Evolutionary conservation across 768 basidiomycete species (phyloP).

Genomic region (Leccinellum luteum): DNA sequence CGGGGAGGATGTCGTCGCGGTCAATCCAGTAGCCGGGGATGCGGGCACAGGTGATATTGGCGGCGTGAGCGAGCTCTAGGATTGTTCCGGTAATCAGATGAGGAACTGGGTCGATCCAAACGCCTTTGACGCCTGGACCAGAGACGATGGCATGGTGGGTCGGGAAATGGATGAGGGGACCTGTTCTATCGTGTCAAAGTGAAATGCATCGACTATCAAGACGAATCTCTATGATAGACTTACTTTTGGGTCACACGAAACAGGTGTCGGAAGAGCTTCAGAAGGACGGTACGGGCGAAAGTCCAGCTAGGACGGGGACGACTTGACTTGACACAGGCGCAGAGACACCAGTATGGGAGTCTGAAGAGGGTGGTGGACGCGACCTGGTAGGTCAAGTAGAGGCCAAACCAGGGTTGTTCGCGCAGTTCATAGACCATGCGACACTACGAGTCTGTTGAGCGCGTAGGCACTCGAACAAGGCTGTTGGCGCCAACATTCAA

Average conservation of each 20-base stretch:
- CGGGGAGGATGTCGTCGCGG: constrained; percentile 12
- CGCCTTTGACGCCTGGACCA: constrained; percentile 25
- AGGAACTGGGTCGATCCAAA: constrained; percentile 36
- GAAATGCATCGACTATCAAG: background rate
- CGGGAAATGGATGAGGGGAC: constrained; percentile 16
- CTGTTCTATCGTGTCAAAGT: constrained; percentile 11
- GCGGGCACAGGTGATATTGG: constrained; percentile 25
- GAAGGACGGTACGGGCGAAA: constrained; percentile 19
- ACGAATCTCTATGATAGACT: constrained; percentile 1
- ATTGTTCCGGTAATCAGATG: constrained; percentile 34
- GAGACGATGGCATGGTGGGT: constrained; percentile 19
- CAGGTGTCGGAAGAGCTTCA: constrained; percentile 19
- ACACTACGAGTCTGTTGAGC: background rate
- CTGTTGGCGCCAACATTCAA: background rate
- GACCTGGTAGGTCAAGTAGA: constrained; percentile 22
- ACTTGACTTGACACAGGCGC: constrained; percentile 19
- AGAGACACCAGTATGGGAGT: constrained; percentile 25
- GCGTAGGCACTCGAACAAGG: too few relatives aligned
- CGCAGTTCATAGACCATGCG: constrained; percentile 7
- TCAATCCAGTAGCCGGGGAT: constrained; percentile 40
- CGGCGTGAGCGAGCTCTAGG: constrained; percentile 25
- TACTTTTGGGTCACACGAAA: constrained; percentile 20
- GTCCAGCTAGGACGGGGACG: constrained; percentile 25
- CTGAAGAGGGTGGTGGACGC: constrained; percentile 20
- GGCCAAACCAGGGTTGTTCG: constrained; percentile 13